These are phyloP conservation scores for Kodamaea plutei DNA, from an alignment of 1,139 yeast genomes.

Conservation along the genomic window DNA sequence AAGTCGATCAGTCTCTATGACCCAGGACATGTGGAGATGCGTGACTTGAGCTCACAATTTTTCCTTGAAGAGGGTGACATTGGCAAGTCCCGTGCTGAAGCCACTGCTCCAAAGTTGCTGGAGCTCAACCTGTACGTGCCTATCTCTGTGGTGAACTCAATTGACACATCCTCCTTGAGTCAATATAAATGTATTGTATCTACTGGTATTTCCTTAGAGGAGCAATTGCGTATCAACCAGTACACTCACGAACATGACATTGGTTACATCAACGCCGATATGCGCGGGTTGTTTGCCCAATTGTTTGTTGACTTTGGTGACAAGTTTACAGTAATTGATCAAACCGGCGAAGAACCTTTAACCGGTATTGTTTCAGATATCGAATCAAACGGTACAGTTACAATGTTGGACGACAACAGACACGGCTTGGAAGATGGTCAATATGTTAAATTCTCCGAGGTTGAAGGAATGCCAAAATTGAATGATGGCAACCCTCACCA, in stretches of 20 bases:
- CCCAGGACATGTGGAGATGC: constrained; percentile 61
- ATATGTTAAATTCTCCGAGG: constrained; percentile 82
- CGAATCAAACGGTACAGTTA: constrained; percentile 85
- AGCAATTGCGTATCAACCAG: constrained; percentile 70
- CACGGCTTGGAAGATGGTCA: constrained; percentile 94
- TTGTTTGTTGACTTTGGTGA: constrained; percentile 89
- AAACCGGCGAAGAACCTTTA: constrained; percentile 89
- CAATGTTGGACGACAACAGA: constrained; percentile 86
- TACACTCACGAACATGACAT: constrained; percentile 71
- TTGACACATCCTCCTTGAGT: constrained; percentile 44
- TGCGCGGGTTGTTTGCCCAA: constrained; percentile 84
- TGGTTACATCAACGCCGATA: constrained; percentile 76
- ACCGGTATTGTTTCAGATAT: constrained; percentile 86
- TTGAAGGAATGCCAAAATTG: constrained; percentile 64
- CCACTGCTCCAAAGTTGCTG: constrained; percentile 60
- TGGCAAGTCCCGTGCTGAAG: constrained; percentile 74
- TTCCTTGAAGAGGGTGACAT: constrained; percentile 62
- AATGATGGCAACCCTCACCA: constrained; percentile 71
- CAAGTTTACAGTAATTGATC: constrained; percentile 73
- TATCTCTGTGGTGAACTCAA: constrained; percentile 57
- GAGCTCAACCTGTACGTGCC: constrained; percentile 93
- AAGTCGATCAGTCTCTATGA: constrained; percentile 87
- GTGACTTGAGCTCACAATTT: constrained; percentile 86
- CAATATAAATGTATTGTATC: constrained; percentile 79
- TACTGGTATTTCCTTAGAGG: constrained; percentile 70